These are phyloP conservation scores for Aspergillus udagawae DNA, from an alignment of 2,329 filamentous ascomycete species.

Conservation along the genomic window DNA sequence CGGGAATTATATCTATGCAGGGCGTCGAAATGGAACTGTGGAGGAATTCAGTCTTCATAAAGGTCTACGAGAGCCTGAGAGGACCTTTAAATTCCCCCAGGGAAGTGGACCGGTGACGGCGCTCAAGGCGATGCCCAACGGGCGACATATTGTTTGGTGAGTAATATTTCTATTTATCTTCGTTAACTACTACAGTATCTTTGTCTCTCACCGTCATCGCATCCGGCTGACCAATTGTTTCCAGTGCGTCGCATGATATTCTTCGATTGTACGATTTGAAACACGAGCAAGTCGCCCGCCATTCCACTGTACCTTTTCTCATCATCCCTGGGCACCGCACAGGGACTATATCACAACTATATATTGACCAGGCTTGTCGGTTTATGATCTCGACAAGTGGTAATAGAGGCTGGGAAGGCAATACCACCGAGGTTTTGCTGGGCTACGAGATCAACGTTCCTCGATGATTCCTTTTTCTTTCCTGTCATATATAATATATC, in stretches of 20 bases:
- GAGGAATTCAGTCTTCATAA: conserved; percentile 91
- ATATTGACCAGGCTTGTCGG: conserved; percentile 79
- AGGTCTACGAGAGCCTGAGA: conserved; percentile 67
- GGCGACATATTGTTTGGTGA: conserved; percentile 82
- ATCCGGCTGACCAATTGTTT: conserved; percentile 2
- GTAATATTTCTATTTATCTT: conserved; percentile 19
- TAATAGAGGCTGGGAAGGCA: conserved; percentile 92
- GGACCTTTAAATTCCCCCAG: conserved; percentile 80
- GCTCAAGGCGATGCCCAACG: conserved; percentile 86
- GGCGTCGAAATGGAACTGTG: conserved; percentile 83
- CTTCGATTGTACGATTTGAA: conserved; percentile 86
- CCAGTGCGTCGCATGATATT: conserved; percentile 88
- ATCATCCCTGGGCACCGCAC: conserved; percentile 89
- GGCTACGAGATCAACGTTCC: conserved; percentile 80
- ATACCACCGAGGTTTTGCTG: conserved; percentile 80
- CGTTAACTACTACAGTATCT: background rate
- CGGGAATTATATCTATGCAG: conserved; percentile 92
- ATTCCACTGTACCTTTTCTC: conserved; percentile 85
- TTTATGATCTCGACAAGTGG: conserved; percentile 92
- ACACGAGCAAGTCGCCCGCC: conserved; percentile 60
- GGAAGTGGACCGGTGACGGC: conserved; percentile 89
- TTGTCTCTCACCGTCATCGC: background rate
- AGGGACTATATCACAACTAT: conserved; percentile 80
- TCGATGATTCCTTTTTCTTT: conserved; percentile 11
- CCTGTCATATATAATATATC: background rate